These are phyloP conservation scores for Auxenochlorella pyrenoidosa DNA, from an alignment of 139 green algal genomes.

Conservation along the genomic window DNA sequence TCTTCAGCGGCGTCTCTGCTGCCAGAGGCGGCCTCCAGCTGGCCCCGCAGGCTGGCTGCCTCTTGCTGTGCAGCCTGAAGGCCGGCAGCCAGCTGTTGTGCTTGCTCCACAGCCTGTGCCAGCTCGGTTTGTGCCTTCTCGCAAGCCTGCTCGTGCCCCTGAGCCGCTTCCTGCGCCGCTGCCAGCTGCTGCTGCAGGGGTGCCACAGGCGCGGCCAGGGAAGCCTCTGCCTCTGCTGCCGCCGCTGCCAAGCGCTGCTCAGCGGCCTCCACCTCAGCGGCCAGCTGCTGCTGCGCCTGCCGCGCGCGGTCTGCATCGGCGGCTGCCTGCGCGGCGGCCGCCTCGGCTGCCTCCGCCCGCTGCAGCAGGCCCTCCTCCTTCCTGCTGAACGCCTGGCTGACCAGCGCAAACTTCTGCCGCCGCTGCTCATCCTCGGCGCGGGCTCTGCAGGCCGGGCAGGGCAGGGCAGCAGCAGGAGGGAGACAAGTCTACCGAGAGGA, in stretches of 20 bases:
- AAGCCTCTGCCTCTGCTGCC: slow-evolving; percentile 2
- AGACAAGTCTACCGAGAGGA: too few species aligned
- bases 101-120: slow-evolving; percentile 3
- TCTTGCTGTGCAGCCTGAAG: slow-evolving; percentile 13
- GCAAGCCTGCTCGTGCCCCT: neutral
- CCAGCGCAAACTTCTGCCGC: slow-evolving; percentile 30
- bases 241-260: slow-evolving; percentile 14
- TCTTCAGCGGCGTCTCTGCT: neutral
- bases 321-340: neutral
- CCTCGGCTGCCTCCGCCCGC: slow-evolving; percentile 27
- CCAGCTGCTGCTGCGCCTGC: slow-evolving; percentile 23
- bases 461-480: neutral
- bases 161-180: neutral
- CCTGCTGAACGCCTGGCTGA: slow-evolving; percentile 24
- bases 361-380: slow-evolving; percentile 36
- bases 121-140: neutral
- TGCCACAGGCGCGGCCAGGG: neutral
- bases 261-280: neutral
- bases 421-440: slow-evolving; percentile 37
- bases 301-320: neutral
- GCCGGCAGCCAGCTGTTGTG: neutral
- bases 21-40: neutral
- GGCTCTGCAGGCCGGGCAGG: neutral
- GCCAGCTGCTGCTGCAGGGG: slow-evolving; percentile 36
- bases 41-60: neutral